Evolutionary conservation across 1,284 basidiomycete genomes (phyloP), one percentile per base, ranked within the genome.

Genomic region (Microbotryum saponariae): DNA sequence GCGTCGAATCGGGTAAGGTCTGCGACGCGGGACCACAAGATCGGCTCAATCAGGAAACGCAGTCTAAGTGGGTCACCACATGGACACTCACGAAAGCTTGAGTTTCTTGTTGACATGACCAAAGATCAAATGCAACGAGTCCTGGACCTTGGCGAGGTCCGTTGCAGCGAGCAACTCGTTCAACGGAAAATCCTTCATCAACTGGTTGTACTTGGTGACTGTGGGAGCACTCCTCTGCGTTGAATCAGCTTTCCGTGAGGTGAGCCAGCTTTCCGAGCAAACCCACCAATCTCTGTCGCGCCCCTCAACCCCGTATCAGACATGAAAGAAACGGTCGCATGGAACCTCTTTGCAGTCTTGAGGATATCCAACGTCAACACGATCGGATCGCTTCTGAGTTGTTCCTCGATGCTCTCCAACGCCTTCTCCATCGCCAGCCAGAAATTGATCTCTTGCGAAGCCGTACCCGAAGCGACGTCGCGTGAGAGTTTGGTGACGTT

Each of bases 181-280:
- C 48, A 98, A 79, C 0, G 96, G 96, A 72, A 98, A 97, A 73
- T 99, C 96, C 77, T 94, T 96, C 94, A 98, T 97, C 63, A 98
- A 82, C 67, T 89, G 85, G 73, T 98, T 97, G 80, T 97, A 94
- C 76, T 94, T 94, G 80, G 92, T 90, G 3, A 94, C 92, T 89
- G 66, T 4, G 52, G 23, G n/a, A 7, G 3, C 2, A 1, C n/a
- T 9, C 2, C 21, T 3, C 20, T 7, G 18, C 2, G 8, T 2
- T 46, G 9, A 51, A 10, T 45, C 31, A 51, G 29, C 25, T 6
- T 9, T 4, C 9, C 33, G 20, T 23, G 2, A 1, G 42, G n/a
- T 14, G 6, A 14, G 7, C 31, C 6, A 8, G 42, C 16, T 50
- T 18, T n/a, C 10, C 25, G 16, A n/a, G 9, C 31, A 6, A 6